phyloP scores from a whole-genome alignment of 2,329 filamentous ascomycete genomes.

The Epichloe scottii region DNA sequence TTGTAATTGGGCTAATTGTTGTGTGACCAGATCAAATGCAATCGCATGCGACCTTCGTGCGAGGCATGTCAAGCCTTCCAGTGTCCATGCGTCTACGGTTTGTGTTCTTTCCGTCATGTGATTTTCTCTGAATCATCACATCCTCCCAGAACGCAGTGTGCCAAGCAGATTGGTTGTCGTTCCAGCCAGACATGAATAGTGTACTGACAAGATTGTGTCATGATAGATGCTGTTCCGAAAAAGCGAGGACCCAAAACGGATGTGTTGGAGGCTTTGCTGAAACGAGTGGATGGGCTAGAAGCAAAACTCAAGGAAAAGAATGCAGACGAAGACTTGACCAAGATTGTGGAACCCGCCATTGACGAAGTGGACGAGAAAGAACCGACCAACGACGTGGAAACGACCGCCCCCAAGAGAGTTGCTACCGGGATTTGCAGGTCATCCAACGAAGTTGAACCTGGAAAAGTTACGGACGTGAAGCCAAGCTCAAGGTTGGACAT shows the following conservation, averaged over 20 bases:
- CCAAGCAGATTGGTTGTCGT: background rate
- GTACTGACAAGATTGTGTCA: background rate
- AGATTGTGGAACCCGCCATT: background rate
- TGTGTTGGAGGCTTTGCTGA: conserved; percentile 71
- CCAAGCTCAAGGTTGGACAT: background rate
- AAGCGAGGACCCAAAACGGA: conserved; percentile 86
- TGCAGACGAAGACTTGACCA: conserved; percentile 14
- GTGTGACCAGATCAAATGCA: conserved; percentile 69
- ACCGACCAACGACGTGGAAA: conserved; percentile 16
- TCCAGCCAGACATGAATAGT: too few relatives aligned
- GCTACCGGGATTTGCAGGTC: conserved; percentile 23
- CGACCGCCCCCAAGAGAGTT: conserved; percentile 28
- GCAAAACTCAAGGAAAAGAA: conserved; percentile 64
- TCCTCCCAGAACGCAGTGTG: background rate
- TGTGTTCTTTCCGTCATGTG: conserved; percentile 15
- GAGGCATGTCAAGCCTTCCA: conserved; percentile 86
- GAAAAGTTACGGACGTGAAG: background rate
- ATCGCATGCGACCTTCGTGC: conserved; percentile 69
- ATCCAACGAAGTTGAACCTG: conserved; percentile 2
- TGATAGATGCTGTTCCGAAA: conserved; percentile 70
- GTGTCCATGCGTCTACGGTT: conserved; percentile 80
- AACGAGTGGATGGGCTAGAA: conserved; percentile 75
- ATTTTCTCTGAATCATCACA: too few relatives aligned
- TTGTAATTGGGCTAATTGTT: background rate
- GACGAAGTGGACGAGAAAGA: background rate